A percentile compares a stretch with the other conserved stretches of the same genome.
These are phyloP conservation scores for Eutrema heterophyllum DNA, from an alignment of 345 rosid species.

Conservation along the genomic window DNA sequence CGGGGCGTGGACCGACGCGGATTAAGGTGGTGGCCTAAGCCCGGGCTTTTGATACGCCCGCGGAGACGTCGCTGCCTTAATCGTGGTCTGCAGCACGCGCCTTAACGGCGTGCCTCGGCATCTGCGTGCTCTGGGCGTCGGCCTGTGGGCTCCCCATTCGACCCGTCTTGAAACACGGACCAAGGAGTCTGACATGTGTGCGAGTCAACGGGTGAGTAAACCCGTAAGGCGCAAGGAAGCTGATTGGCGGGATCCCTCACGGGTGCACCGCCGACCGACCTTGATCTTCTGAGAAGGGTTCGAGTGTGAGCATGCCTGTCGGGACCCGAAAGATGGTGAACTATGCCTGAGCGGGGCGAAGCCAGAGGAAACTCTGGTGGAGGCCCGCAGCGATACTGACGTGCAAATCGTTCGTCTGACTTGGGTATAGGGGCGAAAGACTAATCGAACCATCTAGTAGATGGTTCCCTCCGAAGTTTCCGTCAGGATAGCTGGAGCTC, in stretches of 20 bases:
- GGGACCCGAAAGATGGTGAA: too few species aligned
- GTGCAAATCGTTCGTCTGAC: slow-evolving; percentile 35
- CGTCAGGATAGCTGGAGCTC: slow-evolving; percentile 42
- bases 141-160: too few species aligned
- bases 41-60: background rate
- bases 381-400: background rate
- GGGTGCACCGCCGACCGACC: too few species aligned
- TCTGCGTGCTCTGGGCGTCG: too few species aligned
- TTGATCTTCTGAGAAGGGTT: too few species aligned
- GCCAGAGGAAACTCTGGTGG: background rate
- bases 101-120: background rate
- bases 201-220: background rate
- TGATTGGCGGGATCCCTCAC: too few species aligned
- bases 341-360: too few species aligned
- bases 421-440: slow-evolving; percentile 49
- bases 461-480: slow-evolving; percentile 48
- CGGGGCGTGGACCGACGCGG: too few species aligned
- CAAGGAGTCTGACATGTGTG: too few species aligned
- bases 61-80: background rate
- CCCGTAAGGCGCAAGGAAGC: too few species aligned
- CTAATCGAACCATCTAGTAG: slow-evolving; percentile 46
- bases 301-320: too few species aligned
- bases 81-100: slow-evolving; percentile 3
- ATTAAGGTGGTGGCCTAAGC: background rate
- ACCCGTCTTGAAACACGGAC: too few species aligned